phyloP scores from a whole-genome alignment of 805 yeast species.

The Starmerella stigmatis region DNA sequence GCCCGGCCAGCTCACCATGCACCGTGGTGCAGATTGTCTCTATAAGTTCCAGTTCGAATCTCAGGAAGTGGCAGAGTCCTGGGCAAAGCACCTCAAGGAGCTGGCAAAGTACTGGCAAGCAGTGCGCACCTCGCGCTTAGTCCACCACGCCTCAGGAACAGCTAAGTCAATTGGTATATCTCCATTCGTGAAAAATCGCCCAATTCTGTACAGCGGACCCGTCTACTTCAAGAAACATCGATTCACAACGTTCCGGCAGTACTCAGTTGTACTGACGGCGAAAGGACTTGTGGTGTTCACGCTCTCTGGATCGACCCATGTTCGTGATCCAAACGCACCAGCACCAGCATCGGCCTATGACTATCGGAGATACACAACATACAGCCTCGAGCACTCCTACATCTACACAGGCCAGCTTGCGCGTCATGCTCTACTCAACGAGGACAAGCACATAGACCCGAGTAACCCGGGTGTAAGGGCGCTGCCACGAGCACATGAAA shows the following conservation, averaged over 20 bases:
- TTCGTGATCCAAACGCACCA: conserved; percentile 31
- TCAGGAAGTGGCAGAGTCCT: conserved; percentile 39
- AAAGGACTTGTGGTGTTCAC: conserved; percentile 53
- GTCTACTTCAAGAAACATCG: conserved; percentile 61
- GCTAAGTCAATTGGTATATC: conserved; percentile 28
- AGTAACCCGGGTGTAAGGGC: conserved; percentile 45
- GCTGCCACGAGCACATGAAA: conserved; percentile 62
- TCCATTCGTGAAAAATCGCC: conserved; percentile 47
- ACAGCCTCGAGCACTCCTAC: conserved; percentile 60
- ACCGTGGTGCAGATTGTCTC: background rate
- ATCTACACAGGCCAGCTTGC: conserved; percentile 63
- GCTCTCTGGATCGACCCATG: conserved; percentile 5
- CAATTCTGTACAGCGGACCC: conserved; percentile 53
- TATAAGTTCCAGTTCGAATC: conserved; percentile 9
- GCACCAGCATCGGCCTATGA: conserved; percentile 34
- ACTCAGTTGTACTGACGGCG: conserved; percentile 56
- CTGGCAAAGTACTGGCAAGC: conserved; percentile 51
- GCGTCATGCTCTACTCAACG: conserved; percentile 42
- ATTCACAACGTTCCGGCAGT: conserved; percentile 54
- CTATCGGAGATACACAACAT: conserved; percentile 44
- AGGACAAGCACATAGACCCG: conserved; percentile 39
- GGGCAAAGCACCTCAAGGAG: conserved; percentile 47
- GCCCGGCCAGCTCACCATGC: background rate
- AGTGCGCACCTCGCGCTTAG: conserved; percentile 35
- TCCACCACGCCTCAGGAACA: conserved; percentile 10